Evolutionary conservation across 108 stramenopile genomes (phyloP).

Genomic region (Skeletonema costatum): DNA sequence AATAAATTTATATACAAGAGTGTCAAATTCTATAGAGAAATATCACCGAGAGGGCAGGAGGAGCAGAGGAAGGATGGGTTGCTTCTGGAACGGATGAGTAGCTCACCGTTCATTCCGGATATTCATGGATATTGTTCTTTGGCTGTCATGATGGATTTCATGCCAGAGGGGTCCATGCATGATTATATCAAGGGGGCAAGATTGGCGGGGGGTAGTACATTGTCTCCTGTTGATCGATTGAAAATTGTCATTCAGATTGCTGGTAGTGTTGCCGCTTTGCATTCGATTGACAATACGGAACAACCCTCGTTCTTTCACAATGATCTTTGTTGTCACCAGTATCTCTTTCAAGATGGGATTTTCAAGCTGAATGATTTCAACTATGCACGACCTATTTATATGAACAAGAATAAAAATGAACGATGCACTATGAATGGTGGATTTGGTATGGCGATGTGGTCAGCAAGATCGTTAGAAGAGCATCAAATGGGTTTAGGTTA

Average conservation of each 20-base stretch:
- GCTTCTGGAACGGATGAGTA: conserved; percentile 11
- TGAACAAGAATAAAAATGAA: neutral
- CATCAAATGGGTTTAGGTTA: neutral
- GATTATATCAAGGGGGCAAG: conserved; percentile 48
- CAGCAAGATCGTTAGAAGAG: conserved; percentile 10
- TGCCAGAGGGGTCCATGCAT: conserved; percentile 16
- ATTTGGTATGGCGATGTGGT: conserved; percentile 7
- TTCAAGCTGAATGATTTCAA: conserved; percentile 67
- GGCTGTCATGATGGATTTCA: neutral
- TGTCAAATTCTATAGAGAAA: conserved; percentile 22
- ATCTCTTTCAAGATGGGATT: conserved; percentile 55
- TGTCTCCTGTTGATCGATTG: conserved; percentile 16
- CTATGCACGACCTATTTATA: conserved; percentile 23
- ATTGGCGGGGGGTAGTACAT: neutral
- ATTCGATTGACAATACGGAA: conserved; percentile 16
- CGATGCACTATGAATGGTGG: neutral
- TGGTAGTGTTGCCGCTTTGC: conserved; percentile 27
- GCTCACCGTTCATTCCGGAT: neutral
- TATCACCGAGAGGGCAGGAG: conserved; percentile 11
- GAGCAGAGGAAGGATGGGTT: conserved; percentile 28
- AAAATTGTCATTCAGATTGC: conserved; percentile 17
- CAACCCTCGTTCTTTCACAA: conserved; percentile 17
- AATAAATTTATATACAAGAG: conserved; percentile 47
- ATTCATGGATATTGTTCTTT: conserved; percentile 6
- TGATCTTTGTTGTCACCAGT: conserved; percentile 36